Conservation (phyloP, 768 basidiomycete genomes). For the Tricholoma terreum region DNA sequence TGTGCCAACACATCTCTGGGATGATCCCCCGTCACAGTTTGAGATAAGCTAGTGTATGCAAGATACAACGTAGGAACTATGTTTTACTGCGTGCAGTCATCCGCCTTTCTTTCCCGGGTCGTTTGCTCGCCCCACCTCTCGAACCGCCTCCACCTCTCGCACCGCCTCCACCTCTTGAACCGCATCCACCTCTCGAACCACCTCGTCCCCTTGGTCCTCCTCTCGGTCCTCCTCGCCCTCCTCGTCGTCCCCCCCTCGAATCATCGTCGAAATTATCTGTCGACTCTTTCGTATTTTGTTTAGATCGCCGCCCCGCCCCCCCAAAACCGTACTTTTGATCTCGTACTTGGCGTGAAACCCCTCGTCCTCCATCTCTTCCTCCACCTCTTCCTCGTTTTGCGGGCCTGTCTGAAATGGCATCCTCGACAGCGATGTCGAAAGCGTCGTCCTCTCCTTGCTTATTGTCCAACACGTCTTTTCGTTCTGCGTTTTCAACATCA, state of each 20-base stretch:
- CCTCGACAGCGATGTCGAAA: constrained; percentile 90
- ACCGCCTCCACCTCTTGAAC: constrained; percentile 26
- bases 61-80: constrained; percentile 5
- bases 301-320: constrained; percentile 62
- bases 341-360: constrained; percentile 55
- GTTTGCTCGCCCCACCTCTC: constrained; percentile 34
- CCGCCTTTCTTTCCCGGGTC: constrained; percentile 61
- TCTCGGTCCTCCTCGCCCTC: constrained; percentile 27
- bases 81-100: constrained; percentile 39
- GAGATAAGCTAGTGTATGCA: background rate
- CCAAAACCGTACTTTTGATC: constrained; percentile 85
- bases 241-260: constrained; percentile 30
- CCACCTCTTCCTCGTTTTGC: constrained; percentile 50
- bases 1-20: background rate
- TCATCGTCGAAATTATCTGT: constrained; percentile 68
- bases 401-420: constrained; percentile 76
- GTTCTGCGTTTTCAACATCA: constrained; percentile 48
- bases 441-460: constrained; percentile 58
- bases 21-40: too few relatives aligned
- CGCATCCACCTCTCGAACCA: constrained; percentile 27
- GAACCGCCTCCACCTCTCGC: constrained; percentile 26
- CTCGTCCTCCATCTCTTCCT: constrained; percentile 34
- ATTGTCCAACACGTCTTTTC: constrained; percentile 76
- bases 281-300: constrained; percentile 79
- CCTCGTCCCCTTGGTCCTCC: constrained; percentile 31